Evolutionary conservation across 2,329 filamentous ascomycete genomes (phyloP).

Genomic region (Diplodia mutila): DNA sequence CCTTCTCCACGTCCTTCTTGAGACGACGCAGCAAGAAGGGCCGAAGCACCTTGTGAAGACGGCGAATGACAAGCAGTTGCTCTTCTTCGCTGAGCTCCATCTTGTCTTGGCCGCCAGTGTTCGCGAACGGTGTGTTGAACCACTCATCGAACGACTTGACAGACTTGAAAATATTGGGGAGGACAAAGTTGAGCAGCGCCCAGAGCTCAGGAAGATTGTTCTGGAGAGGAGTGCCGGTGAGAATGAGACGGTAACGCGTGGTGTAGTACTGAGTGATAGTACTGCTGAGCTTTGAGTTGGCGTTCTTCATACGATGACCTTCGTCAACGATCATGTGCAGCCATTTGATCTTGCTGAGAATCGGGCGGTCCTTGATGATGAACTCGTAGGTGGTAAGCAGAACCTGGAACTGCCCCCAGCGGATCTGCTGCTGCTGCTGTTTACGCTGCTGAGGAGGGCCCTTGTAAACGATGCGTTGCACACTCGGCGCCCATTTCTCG

Average conservation of each 20-base stretch:
- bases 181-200: slow-evolving; percentile 97
- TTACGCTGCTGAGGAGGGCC: slow-evolving; percentile 88
- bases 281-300: slow-evolving; percentile 91
- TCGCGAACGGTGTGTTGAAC: slow-evolving; percentile 99
- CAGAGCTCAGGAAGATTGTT: slow-evolving; percentile 96
- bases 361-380: slow-evolving; percentile 96
- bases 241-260: slow-evolving; percentile 92
- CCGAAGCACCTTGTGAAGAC: slow-evolving; percentile 94
- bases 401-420: slow-evolving; percentile 94
- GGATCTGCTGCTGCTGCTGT: slow-evolving; percentile 88
- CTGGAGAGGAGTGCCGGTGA: slow-evolving; percentile 95
- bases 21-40: slow-evolving; percentile 97
- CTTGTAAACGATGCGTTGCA: slow-evolving; percentile 92
- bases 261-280: slow-evolving; percentile 95
- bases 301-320: slow-evolving; percentile 99
- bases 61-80: slow-evolving; percentile 95
- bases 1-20: slow-evolving; percentile 99
- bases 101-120: slow-evolving; percentile 96
- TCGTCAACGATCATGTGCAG: slow-evolving; percentile 99
- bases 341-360: slow-evolving; percentile 99
- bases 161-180: slow-evolving; percentile 99
- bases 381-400: slow-evolving; percentile 98
- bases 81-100: slow-evolving; percentile 99
- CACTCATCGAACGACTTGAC: slow-evolving; percentile 99
- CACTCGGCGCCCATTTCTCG: slow-evolving; percentile 94